These are phyloP conservation scores for Alternaria sp. DNA, from an alignment of 2,329 filamentous ascomycete genomes.

Conservation along the genomic window DNA sequence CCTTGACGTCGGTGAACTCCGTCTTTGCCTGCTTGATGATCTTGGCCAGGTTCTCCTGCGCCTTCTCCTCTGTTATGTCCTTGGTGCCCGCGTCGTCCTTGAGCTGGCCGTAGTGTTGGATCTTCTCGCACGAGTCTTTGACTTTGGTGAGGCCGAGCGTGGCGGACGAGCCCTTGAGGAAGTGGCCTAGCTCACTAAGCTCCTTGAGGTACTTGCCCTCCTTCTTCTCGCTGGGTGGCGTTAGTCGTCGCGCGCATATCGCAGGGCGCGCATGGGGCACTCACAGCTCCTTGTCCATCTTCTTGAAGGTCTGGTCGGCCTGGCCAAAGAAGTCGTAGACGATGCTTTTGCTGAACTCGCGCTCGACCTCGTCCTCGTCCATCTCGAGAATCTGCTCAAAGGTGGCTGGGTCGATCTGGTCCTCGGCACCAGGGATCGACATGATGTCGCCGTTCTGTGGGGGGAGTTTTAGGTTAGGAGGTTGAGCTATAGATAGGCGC, in stretches of 20 bases:
- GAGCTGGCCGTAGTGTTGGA: slow-evolving; percentile 86
- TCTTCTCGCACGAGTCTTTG: slow-evolving; percentile 93
- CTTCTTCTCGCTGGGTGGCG: slow-evolving; percentile 62
- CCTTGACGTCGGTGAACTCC: slow-evolving; percentile 78
- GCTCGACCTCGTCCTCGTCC: slow-evolving; percentile 87
- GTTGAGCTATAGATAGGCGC: slow-evolving; percentile 1
- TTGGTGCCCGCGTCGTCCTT: slow-evolving; percentile 78
- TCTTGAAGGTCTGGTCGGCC: slow-evolving; percentile 80
- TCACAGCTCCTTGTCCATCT: slow-evolving; percentile 87
- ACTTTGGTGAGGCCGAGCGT: slow-evolving; percentile 91
- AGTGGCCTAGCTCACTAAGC: slow-evolving; percentile 87
- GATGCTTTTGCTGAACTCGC: slow-evolving; percentile 87
- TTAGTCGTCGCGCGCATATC: slow-evolving; percentile 11
- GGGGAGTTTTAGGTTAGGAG: slow-evolving; percentile 5
- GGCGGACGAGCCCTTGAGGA: slow-evolving; percentile 95
- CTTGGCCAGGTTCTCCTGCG: slow-evolving; percentile 71
- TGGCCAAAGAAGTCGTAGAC: slow-evolving; percentile 94
- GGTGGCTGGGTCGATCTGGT: slow-evolving; percentile 77
- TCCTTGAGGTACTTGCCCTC: slow-evolving; percentile 65
- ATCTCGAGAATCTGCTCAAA: slow-evolving; percentile 98
- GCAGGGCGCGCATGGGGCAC: slow-evolving; percentile 48
- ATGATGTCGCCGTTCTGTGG: slow-evolving; percentile 45
- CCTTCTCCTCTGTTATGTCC: slow-evolving; percentile 69
- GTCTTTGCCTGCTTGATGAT: slow-evolving; percentile 74
- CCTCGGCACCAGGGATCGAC: slow-evolving; percentile 68